Percentiles rank a stretch among this genome's conserved stretches.
Evolutionary conservation across 208 protist species (phyloP).

Genomic region (Herpetomonas tarakana): DNA sequence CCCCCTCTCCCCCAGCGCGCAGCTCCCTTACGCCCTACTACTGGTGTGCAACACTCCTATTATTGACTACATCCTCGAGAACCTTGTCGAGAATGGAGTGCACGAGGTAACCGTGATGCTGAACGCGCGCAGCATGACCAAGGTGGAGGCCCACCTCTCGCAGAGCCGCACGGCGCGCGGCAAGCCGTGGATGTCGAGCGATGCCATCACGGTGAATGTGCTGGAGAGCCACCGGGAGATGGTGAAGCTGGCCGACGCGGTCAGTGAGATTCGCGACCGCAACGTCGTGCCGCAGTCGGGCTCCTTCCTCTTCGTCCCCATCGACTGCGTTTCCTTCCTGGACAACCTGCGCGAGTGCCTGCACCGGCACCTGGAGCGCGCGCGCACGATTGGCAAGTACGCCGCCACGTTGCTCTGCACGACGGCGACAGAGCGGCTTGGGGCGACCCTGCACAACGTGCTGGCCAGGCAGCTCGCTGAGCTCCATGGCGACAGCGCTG

Average conservation of each 20-base stretch:
- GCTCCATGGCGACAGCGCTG: constrained; percentile 4
- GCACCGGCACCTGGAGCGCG: constrained; percentile 57
- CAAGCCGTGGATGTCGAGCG: constrained; percentile 60
- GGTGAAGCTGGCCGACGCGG: constrained; percentile 50
- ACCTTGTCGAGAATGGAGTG: constrained; percentile 70
- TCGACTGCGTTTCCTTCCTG: constrained; percentile 63
- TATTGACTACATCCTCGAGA: constrained; percentile 89
- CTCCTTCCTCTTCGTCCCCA: constrained; percentile 78
- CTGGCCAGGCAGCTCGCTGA: constrained; percentile 35
- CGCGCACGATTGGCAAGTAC: constrained; percentile 65
- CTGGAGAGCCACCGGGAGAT: constrained; percentile 53
- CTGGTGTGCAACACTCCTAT: constrained; percentile 83
- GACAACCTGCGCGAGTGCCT: constrained; percentile 59
- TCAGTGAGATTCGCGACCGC: constrained; percentile 56
- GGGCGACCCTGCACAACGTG: constrained; percentile 64
- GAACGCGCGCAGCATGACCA: constrained; percentile 38
- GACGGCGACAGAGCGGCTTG: constrained; percentile 34
- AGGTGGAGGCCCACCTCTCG: constrained; percentile 50
- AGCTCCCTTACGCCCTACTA: constrained; percentile 73
- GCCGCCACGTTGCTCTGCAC: constrained; percentile 78
- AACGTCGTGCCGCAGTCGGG: constrained; percentile 76
- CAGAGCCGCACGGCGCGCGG: constrained; percentile 48
- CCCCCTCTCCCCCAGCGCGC: constrained; percentile 51
- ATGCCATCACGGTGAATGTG: constrained; percentile 66
- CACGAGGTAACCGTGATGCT: constrained; percentile 69